phyloP scores from a whole-genome alignment of 148 eudicot genomes.

The Rhododendron griersonianum region DNA sequence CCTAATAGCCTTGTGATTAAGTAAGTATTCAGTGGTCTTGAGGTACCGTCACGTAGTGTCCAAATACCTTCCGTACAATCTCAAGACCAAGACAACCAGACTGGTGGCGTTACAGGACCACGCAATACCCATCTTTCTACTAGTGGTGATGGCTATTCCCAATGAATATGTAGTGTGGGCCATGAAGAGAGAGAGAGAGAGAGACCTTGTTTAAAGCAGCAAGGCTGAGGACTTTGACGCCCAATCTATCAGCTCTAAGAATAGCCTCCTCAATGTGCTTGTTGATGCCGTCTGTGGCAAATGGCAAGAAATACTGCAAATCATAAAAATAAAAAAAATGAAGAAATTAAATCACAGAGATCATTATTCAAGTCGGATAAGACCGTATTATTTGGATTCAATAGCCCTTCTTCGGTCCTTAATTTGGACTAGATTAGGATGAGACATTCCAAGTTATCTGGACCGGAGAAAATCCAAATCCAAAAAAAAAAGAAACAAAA shows the following conservation, averaged over 20 bases:
- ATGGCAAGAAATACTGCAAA: constrained; percentile 37
- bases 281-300: constrained; percentile 28
- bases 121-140: neutral
- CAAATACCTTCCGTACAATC: no score
- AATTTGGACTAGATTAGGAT: no score
- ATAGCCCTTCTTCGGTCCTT: no score
- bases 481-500: no score
- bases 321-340: neutral
- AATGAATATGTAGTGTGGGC: neutral
- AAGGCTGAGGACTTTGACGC: constrained; percentile 36
- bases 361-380: neutral
- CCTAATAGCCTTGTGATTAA: no score
- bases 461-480: rapidly evolving
- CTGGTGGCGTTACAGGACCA: neutral
- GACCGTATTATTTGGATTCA: neutral
- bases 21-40: no score
- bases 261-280: constrained; percentile 33
- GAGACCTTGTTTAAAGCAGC: constrained; percentile 38
- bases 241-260: constrained; percentile 33
- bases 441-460: no score
- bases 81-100: neutral
- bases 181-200: neutral
- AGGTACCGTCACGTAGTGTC: rapidly evolving
- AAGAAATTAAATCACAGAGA: neutral
- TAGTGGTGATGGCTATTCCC: neutral